Conservation (phyloP, 352 stramenopile species). For the Phytophthora podocarpi region DNA sequence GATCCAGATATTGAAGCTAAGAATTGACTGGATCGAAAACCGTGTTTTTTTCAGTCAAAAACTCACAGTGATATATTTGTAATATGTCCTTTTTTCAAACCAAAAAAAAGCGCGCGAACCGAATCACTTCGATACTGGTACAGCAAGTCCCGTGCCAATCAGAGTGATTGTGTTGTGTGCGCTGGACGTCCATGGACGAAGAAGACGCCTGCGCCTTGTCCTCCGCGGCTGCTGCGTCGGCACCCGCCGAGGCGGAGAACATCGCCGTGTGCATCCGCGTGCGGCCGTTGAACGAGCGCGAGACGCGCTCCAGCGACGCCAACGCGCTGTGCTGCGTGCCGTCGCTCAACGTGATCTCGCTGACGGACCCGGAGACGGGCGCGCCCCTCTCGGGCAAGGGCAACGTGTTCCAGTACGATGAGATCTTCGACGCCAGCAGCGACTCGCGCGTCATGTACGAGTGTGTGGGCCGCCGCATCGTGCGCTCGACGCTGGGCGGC, state of each 20-base stretch:
- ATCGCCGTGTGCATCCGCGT: slow-evolving; percentile 87
- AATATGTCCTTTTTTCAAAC: too few relatives aligned
- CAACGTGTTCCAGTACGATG: slow-evolving; percentile 84
- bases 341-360: slow-evolving; percentile 53
- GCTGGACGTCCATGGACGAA: too few relatives aligned
- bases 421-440: slow-evolving; percentile 67
- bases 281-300: slow-evolving; percentile 77
- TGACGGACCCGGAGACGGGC: slow-evolving; percentile 56
- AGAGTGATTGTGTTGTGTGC: background rate
- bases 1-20: too few relatives aligned
- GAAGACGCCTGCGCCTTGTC: too few relatives aligned
- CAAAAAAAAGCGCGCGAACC: too few relatives aligned
- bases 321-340: slow-evolving; percentile 50
- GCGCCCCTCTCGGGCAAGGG: slow-evolving; percentile 61
- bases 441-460: slow-evolving; percentile 66
- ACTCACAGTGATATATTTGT: too few relatives aligned
- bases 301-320: slow-evolving; percentile 49
- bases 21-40: too few relatives aligned
- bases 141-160: background rate
- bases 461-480: slow-evolving; percentile 69
- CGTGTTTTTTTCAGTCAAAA: too few relatives aligned
- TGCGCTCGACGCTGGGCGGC: slow-evolving; percentile 66
- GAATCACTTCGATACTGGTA: too few relatives aligned
- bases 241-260: slow-evolving; percentile 53
- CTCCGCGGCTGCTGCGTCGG: too few relatives aligned